Base-by-base conservation (phyloP, 2,329 filamentous ascomycete genomes). In the Calycina herbarum region DNA sequence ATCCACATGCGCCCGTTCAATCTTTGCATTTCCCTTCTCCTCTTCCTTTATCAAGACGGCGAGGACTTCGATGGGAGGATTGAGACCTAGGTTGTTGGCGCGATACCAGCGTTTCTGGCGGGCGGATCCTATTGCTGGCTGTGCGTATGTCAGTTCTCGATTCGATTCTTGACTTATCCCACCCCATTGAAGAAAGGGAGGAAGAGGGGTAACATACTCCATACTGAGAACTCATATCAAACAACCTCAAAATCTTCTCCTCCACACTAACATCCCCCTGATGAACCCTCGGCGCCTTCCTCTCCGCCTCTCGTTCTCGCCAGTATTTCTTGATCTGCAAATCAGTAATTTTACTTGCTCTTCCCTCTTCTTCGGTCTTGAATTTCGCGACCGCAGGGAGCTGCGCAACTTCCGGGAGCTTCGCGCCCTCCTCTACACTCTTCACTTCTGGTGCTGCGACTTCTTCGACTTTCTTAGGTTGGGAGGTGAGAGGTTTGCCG, bases 211-310 rank as follows among this genome's bases (percentile, higher is more conserved):
- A 35, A 87, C 91, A 81, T 86, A 96, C 93, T 64, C 95, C 95
- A 77, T 92, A 99, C 74, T 97, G 92, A 67, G 86, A 92, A 74
- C 89, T 95, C 70, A 96, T 90, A 77, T 99, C 95, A 79, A 95
- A 99, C 76, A 97, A 92, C 69, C 94, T 83, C 73, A 98, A 78
- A 31, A 98, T 87, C 82, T 94, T 97, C 82, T 98, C 94, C 64
- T 90, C 83, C 57, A 91, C 71, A 11, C 82, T 84, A 71, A 98
- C 76, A 2, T 83, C 89, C 72, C 89, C 78, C 78, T 96, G 93
- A 74, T 98, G 95, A 42, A 96, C 88, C 72, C 90, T 81, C 54
- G 86, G 85, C 20, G 91, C 86, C 66, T 83, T 83, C 71, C 92
- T 83, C 73, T 87, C 83, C 51, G 81, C 80, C 80, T 97, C 92